Conservation (phyloP, 495 filamentous ascomycete species). For the Paragyromitra xinjiangensis region DNA sequence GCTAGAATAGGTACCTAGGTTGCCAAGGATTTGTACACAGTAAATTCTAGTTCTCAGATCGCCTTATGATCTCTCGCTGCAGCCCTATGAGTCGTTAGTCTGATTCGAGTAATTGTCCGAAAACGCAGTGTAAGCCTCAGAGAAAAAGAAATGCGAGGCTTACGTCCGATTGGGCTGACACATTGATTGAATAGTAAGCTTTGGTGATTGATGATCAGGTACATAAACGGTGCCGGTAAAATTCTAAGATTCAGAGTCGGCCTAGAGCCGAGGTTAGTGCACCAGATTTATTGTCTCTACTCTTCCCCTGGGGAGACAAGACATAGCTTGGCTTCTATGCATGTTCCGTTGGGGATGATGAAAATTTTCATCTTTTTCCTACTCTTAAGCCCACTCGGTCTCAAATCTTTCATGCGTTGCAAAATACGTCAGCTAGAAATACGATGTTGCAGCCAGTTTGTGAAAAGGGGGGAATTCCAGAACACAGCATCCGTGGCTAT, state of each 20-base stretch:
- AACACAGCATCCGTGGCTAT: background rate
- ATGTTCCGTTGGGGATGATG: background rate
- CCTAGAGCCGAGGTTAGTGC: background rate
- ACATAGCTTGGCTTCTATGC: slow-evolving; percentile 15
- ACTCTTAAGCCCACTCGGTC: background rate
- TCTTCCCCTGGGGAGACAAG: slow-evolving; percentile 12
- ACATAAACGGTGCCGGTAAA: slow-evolving; percentile 33
- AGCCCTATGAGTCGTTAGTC: slow-evolving; percentile 35
- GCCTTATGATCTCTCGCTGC: slow-evolving; percentile 33
- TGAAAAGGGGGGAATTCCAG: background rate
- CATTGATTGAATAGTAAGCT: slow-evolving; percentile 34
- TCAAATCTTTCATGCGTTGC: background rate
- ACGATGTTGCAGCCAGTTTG: background rate
- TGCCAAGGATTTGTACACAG: slow-evolving; percentile 17
- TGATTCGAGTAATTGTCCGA: slow-evolving; percentile 12
- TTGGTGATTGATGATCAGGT: slow-evolving; percentile 33
- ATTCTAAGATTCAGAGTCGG: slow-evolving; percentile 3
- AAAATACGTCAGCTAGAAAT: background rate
- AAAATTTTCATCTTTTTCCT: background rate
- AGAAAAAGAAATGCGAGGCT: slow-evolving; percentile 42
- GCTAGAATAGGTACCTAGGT: background rate
- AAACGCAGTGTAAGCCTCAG: slow-evolving; percentile 24
- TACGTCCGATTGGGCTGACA: slow-evolving; percentile 29
- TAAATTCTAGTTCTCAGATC: slow-evolving; percentile 27
- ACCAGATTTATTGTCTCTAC: background rate